Conservation (phyloP, 2,329 filamentous ascomycete genomes). For the Fusarium gaditjirri region DNA sequence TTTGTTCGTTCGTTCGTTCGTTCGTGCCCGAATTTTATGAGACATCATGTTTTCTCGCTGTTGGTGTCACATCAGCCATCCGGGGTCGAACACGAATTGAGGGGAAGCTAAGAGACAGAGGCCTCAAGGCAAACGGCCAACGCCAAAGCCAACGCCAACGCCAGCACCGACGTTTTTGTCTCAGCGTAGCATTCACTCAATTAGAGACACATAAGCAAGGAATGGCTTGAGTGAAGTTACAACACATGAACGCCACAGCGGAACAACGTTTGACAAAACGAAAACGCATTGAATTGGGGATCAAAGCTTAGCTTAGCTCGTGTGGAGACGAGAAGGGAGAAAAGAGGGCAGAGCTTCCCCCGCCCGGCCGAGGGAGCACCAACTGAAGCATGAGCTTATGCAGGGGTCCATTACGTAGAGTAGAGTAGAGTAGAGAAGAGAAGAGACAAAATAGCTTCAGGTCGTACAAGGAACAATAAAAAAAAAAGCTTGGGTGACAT, state of each 20-base stretch:
- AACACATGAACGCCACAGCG: conserved; percentile 18
- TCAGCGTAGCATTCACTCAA: not conserved
- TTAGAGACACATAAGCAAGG: not conserved
- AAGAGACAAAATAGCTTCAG: conserved; percentile 19
- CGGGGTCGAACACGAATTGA: conserved; percentile 14
- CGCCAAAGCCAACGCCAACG: not conserved
- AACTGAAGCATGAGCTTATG: not conserved
- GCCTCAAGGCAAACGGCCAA: conserved; percentile 8
- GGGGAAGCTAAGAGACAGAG: not conserved
- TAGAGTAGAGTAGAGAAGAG: not conserved
- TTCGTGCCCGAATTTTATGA: conserved; percentile 24
- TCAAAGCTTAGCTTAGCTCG: not conserved
- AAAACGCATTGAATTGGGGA: not conserved
- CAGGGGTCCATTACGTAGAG: not conserved
- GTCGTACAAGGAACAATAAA: not conserved
- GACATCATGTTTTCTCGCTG: conserved; percentile 25
- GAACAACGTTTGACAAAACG: conserved; percentile 2
- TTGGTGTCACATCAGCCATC: conserved; percentile 11
- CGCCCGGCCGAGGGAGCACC: not conserved
- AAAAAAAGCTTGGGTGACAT: conserved; percentile 32
- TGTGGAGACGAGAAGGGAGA: not conserved
- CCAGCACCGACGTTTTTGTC: not conserved
- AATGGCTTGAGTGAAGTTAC: conserved; percentile 7
- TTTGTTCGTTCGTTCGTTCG: not conserved
- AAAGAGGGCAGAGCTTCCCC: not conserved